These are phyloP conservation scores for Corniculantispora saksenae DNA, from an alignment of 2,329 filamentous ascomycete genomes.

Conservation along the genomic window DNA sequence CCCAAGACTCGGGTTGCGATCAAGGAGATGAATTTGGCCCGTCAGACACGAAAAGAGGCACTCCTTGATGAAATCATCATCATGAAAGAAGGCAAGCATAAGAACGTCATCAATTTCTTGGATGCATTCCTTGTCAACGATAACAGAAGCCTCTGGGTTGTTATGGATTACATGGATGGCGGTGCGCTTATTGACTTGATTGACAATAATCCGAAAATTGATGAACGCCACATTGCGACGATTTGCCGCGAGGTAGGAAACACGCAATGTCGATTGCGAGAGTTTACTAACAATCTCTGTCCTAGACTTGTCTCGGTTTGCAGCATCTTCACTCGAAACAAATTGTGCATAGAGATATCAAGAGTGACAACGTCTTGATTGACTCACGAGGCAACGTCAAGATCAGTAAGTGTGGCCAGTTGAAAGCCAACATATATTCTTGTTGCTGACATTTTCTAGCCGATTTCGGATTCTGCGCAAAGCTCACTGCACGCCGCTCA, in stretches of 20 bases:
- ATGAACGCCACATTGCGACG: slow-evolving; percentile 95
- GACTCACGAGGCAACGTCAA: slow-evolving; percentile 95
- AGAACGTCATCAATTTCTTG: slow-evolving; percentile 98
- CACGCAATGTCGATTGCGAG: not conserved
- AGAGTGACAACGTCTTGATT: slow-evolving; percentile 96
- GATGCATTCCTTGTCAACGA: slow-evolving; percentile 96
- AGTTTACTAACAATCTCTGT: slow-evolving; percentile 25
- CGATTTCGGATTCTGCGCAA: slow-evolving; percentile 98
- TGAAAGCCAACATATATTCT: slow-evolving; percentile 9
- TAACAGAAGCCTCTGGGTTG: slow-evolving; percentile 94
- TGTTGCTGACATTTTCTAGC: slow-evolving; percentile 55
- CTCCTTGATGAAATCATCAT: slow-evolving; percentile 99
- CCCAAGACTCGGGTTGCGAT: slow-evolving; percentile 89
- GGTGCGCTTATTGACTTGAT: slow-evolving; percentile 97
- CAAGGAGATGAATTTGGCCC: slow-evolving; percentile 98
- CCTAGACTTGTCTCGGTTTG: slow-evolving; percentile 92
- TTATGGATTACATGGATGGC: slow-evolving; percentile 99
- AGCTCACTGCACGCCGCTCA: slow-evolving; percentile 92
- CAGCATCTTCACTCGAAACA: slow-evolving; percentile 93
- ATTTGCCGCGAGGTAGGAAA: slow-evolving; percentile 86
- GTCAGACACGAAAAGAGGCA: slow-evolving; percentile 94
- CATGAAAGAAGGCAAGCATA: slow-evolving; percentile 98
- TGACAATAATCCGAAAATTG: slow-evolving; percentile 92
- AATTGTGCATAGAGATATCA: slow-evolving; percentile 99
- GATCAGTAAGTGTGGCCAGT: slow-evolving; percentile 69